A percentile compares a stretch with the other conserved stretches of the same genome.
Conservation (phyloP, 2,329 filamentous ascomycete species). For the Exophiala sp. region DNA sequence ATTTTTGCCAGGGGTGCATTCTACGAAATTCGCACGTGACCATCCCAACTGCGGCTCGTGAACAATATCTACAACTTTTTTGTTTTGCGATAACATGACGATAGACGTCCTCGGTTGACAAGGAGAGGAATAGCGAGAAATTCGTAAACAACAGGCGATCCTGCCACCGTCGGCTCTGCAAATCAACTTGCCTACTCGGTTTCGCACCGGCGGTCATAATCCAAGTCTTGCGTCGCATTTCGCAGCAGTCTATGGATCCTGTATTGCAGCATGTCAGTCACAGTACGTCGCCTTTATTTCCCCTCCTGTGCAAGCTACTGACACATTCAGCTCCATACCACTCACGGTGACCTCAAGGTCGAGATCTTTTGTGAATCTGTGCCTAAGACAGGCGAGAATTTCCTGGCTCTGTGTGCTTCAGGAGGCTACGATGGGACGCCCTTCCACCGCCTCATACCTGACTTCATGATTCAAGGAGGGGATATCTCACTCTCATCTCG, state of each 20-base stretch:
- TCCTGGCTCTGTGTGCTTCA: conserved; percentile 62
- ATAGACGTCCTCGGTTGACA: no score
- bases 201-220: no score
- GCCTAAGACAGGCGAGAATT: conserved; percentile 84
- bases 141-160: no score
- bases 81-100: no score
- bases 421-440: conserved; percentile 59
- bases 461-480: conserved; percentile 64
- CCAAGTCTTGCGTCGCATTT: no score
- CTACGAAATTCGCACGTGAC: no score
- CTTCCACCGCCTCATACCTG: conserved; percentile 61
- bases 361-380: conserved; percentile 95
- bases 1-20: no score
- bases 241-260: conserved; percentile 14
- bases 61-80: no score
- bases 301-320: not conserved
- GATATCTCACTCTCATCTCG: conserved; percentile 46
- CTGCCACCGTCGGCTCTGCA: no score
- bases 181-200: no score
- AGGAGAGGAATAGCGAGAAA: no score
- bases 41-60: no score
- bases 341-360: conserved; percentile 84
- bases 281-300: conserved; percentile 15
- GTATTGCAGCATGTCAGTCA: conserved; percentile 24
- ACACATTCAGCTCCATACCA: conserved; percentile 67